Conservation (phyloP, 2,329 filamentous ascomycete genomes). For the Byssothecium circinans region DNA sequence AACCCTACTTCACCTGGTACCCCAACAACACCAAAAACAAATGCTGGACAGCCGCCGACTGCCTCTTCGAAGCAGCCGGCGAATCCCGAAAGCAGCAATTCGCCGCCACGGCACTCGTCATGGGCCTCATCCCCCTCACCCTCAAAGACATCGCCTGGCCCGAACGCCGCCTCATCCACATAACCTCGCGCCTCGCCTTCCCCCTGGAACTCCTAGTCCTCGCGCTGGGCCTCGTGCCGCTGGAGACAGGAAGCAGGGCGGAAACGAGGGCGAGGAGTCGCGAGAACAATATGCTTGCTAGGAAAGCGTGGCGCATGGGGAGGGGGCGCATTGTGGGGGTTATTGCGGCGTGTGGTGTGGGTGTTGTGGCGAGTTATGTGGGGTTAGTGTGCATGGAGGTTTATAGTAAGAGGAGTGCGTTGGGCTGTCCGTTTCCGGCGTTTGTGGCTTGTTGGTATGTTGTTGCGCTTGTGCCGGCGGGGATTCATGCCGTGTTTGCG, state of each 20-base stretch:
- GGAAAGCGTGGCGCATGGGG: constrained; percentile 7
- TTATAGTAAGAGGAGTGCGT: constrained; percentile 33
- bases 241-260: constrained; percentile 7
- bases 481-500: constrained; percentile 24
- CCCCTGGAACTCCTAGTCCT: constrained; percentile 26
- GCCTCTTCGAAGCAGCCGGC: constrained; percentile 24
- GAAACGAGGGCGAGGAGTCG: constrained; percentile 7
- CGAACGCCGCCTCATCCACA: constrained; percentile 23
- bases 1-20: constrained; percentile 18
- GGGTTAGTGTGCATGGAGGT: constrained; percentile 29
- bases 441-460: constrained; percentile 31
- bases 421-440: constrained; percentile 34
- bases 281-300: constrained; percentile 10
- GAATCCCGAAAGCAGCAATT: constrained; percentile 39
- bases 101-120: constrained; percentile 33
- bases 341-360: background rate
- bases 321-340: constrained; percentile 2
- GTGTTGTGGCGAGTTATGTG: constrained; percentile 17
- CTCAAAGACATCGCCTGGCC: constrained; percentile 41
- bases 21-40: constrained; percentile 8
- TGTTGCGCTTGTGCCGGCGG: constrained; percentile 26
- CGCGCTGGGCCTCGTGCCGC: constrained; percentile 25
- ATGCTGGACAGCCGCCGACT: constrained; percentile 36
- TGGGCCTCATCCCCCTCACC: constrained; percentile 38
- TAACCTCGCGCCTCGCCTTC: constrained; percentile 17